Base-by-base conservation (phyloP, 495 filamentous ascomycete species). In the Sphaerosporella brunnea region DNA sequence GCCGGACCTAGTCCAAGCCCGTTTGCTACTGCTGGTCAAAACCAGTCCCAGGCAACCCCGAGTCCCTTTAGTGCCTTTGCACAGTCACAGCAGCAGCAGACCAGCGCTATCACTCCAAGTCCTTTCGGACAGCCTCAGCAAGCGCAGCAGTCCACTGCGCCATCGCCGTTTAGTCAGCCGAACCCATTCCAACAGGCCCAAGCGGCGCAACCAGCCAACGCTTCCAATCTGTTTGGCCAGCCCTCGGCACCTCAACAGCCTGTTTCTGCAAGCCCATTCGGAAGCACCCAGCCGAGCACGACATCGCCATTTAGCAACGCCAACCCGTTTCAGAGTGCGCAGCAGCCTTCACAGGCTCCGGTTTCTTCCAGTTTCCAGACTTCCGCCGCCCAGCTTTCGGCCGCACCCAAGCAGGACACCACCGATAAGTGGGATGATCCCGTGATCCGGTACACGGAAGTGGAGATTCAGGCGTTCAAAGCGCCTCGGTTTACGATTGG, bases 381-480 rank as follows among this genome's bases (percentile, higher is more conserved):
- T 20, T 20, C 8, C 8, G 24, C 5, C 10, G 39, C 10, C 5
- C 35, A 37, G 18, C 5, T 8, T 39, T 20, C 39, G 10, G 19
- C 23, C 10, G 5, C 39, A 16, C 23, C 23, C n/a, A 44, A 15
- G 16, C 16, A 11, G 70, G 35, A 48, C 20, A 25, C 4, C n/a
- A n/a, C n/a, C n/a, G 16, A 25, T 50, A 60, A 61, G 36, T 61
- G 58, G 58, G 58, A 61, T 51, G 58, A 61, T 39, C 58, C 58
- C 11, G 39, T 46, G 20, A 48, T 59, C 16, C 32, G 55, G 19
- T 61, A 58, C 32, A 54, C 52, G 4, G 36, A 46, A 23, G 32
- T 36, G 19, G 58, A 61, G 30, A 40, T 34, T 13, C 45, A 48
- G 26, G 54, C 45, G 3, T 61, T 61, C 34, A 23, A 38, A 23